A percentile compares a stretch with the other conserved stretches of the same genome.
phyloP scores from a whole-genome alignment of 1,284 basidiomycete species.

The Cerrena zonata region DNA sequence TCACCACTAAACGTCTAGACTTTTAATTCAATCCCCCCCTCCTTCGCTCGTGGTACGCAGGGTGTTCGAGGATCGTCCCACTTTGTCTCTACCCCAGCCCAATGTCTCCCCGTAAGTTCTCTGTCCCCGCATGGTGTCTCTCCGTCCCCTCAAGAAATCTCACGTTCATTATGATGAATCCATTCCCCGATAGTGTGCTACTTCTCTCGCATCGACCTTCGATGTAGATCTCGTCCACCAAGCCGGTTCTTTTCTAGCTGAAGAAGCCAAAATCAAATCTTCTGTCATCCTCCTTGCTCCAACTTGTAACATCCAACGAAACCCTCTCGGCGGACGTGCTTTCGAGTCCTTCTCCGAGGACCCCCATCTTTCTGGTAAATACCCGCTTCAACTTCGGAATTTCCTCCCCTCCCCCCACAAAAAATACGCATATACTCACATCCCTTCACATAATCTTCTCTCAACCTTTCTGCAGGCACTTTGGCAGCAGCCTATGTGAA shows the following conservation, averaged over 20 bases:
- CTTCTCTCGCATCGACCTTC: slow-evolving; percentile 61
- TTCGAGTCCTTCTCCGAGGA: slow-evolving; percentile 73
- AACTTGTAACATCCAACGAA: slow-evolving; percentile 66
- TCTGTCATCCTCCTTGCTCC: slow-evolving; percentile 60
- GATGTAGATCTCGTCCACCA: slow-evolving; percentile 48
- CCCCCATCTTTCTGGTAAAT: slow-evolving; percentile 52
- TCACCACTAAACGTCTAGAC: neutral
- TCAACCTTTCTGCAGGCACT: slow-evolving; percentile 38
- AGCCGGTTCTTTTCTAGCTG: slow-evolving; percentile 52
- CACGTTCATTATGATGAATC: neutral
- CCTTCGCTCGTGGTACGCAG: slow-evolving; percentile 32
- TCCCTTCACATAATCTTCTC: too few species aligned
- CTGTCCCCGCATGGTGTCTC: neutral
- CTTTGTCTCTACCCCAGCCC: slow-evolving; percentile 42
- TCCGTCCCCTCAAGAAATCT: too few species aligned
- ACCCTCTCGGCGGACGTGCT: slow-evolving; percentile 54
- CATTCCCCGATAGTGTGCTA: too few species aligned
- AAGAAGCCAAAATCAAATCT: slow-evolving; percentile 60
- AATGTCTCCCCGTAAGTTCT: slow-evolving; percentile 27
- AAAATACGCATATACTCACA: neutral
- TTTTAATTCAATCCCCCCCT: neutral
- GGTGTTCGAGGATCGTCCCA: slow-evolving; percentile 65
- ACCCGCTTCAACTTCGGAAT: neutral
- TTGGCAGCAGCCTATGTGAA: slow-evolving; percentile 61
- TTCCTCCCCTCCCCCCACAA: too few species aligned